phyloP scores from a whole-genome alignment of 805 yeast genomes.

The Teunomyces cretensis region DNA sequence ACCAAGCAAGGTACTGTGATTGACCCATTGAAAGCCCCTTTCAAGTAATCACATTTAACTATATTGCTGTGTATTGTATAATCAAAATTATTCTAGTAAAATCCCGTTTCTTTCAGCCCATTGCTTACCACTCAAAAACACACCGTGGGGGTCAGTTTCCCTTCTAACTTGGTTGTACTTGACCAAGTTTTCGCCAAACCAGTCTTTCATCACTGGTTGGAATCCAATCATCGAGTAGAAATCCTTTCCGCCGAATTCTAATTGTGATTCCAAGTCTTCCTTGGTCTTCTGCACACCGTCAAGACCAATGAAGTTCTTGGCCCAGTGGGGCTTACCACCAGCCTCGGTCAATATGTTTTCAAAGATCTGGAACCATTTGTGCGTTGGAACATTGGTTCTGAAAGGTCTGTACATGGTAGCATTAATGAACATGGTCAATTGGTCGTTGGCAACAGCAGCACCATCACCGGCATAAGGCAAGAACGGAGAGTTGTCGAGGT shows the following conservation, averaged over 20 bases:
- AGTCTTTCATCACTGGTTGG: slow-evolving; percentile 61
- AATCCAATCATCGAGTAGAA: slow-evolving; percentile 79
- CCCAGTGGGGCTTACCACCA: slow-evolving; percentile 98
- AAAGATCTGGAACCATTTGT: slow-evolving; percentile 79
- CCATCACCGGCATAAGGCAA: slow-evolving; percentile 51
- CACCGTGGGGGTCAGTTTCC: slow-evolving; percentile 75
- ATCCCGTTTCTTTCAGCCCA: slow-evolving; percentile 87
- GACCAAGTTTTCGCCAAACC: slow-evolving; percentile 75
- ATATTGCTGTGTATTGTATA: not conserved
- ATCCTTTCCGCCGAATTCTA: slow-evolving; percentile 45
- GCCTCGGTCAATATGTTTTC: slow-evolving; percentile 74
- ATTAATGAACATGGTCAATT: slow-evolving; percentile 81
- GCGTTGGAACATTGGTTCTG: slow-evolving; percentile 66
- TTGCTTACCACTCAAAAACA: slow-evolving; percentile 70
- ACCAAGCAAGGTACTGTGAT: slow-evolving; percentile 87
- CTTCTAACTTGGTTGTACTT: slow-evolving; percentile 63
- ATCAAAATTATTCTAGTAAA: slow-evolving; percentile 18
- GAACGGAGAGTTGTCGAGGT: slow-evolving; percentile 75
- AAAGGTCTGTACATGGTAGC: slow-evolving; percentile 98
- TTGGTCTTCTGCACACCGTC: slow-evolving; percentile 34
- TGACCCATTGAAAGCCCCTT: slow-evolving; percentile 89
- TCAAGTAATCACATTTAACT: slow-evolving; percentile 40
- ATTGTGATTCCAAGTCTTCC: slow-evolving; percentile 40
- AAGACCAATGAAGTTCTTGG: slow-evolving; percentile 82
- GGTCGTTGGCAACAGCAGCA: slow-evolving; percentile 58